Base-by-base conservation (phyloP, 2,329 filamentous ascomycete species). In the Claviceps maximensis region DNA sequence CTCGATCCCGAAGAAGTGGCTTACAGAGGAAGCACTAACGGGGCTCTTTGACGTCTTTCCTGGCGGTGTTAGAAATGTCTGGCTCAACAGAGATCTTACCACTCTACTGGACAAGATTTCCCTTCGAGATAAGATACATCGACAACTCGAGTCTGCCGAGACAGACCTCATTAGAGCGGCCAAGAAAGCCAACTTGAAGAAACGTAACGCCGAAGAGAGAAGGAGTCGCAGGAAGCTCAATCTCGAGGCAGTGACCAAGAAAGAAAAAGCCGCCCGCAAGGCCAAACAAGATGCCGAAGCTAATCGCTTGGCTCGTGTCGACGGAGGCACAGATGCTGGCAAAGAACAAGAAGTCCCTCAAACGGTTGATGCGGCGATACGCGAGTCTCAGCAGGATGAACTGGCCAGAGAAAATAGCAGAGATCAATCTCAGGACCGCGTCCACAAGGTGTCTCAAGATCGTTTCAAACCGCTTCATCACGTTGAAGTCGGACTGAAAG, bases 1-100 rank as follows among this genome's bases (percentile, higher is more conserved):
- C 58, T 86, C 85, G 12, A 95, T 98, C 50, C 93, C 93, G 1
- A 74, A 79, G 42, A 95, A 94, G 63, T 98, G 93, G 93, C 80
- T 95, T 8, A 89, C 80, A 2, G 79, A 88, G 49, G 83, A 95
- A 46, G 87, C 88, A 0, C 76, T 98, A 4, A 78, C 82, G 54
- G 86, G 85, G 0, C 74, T 98, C 0, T 98, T 94, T 62, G 93
- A 98, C 65, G 90, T 97, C 1, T 97, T 96, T 60, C 93, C 93
- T 0, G 93, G 93, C 21, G 93, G 93, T 31, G 85, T 98, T 63
- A 82, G 88, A 55, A 97, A 97, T 60, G 87, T 98, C 47, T 98
- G 91, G 90, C 83, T 98, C 61, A 98, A 96, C 55, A 81, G 91
- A 56, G 87, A 98, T 63, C 84, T 89, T 59, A 87, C 90, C 45